Percentiles rank a stretch among this genome's conserved stretches.
Conservation (phyloP, 306 rosid species). For the Sphenostylis stenocarpa region DNA sequence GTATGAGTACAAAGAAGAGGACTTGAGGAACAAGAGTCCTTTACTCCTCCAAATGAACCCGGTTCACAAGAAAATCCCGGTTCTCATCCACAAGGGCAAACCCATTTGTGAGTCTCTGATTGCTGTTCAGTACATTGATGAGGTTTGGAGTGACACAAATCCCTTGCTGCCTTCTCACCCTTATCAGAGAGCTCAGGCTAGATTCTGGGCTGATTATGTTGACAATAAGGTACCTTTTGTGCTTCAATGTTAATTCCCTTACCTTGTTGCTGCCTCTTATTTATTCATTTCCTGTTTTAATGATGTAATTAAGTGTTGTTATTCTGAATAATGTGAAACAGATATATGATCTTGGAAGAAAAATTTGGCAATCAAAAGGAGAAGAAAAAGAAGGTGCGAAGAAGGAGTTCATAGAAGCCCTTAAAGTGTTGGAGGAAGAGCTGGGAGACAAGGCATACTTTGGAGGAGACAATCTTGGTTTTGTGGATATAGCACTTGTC, state of each 20-base stretch:
- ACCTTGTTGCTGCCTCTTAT: too few species aligned
- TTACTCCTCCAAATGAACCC: neutral
- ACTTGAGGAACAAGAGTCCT: neutral
- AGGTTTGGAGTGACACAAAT: neutral
- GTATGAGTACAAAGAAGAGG: neutral
- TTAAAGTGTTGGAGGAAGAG: neutral
- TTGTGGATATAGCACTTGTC: neutral
- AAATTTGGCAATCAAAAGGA: neutral
- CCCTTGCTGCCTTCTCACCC: conserved; percentile 33
- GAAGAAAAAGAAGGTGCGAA: neutral
- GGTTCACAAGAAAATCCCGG: neutral
- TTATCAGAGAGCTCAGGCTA: conserved; percentile 29
- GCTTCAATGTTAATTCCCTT: neutral
- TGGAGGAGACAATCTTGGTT: neutral
- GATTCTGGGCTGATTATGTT: conserved; percentile 43
- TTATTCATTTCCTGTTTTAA: too few species aligned
- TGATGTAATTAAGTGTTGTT: neutral
- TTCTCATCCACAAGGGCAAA: neutral
- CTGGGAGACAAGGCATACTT: neutral
- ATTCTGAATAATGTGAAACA: neutral
- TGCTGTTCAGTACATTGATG: neutral
- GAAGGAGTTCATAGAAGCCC: neutral
- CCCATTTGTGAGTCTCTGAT: conserved; percentile 11
- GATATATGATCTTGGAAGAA: neutral
- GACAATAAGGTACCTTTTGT: conserved; percentile 33